Evolutionary conservation across 257 asterid genomes (phyloP).

Genomic region (Petunia axillaris): DNA sequence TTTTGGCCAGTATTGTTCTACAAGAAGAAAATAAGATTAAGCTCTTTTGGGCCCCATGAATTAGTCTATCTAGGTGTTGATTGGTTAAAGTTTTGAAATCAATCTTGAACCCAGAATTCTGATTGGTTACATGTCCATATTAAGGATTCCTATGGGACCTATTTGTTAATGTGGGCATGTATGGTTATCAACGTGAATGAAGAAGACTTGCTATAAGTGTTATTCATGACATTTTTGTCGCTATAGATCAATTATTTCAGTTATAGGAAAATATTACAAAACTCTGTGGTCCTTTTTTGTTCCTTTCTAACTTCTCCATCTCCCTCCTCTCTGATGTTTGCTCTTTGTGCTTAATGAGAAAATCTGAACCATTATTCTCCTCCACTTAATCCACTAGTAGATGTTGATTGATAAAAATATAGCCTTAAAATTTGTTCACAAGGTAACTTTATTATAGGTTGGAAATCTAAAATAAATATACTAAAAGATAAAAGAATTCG

Average conservation of each 20-base stretch:
- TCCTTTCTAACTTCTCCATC: constrained; percentile 30
- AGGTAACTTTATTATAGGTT: background rate
- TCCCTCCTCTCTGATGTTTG: background rate
- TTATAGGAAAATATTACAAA: background rate
- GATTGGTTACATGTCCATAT: constrained; percentile 49
- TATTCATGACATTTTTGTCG: constrained; percentile 31
- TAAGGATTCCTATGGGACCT: constrained; percentile 57
- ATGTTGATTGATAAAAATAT: constrained; percentile 26
- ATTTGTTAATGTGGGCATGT: constrained; percentile 28
- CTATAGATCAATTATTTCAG: constrained; percentile 45
- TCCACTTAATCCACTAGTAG: constrained; percentile 40
- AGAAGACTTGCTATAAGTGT: constrained; percentile 34
- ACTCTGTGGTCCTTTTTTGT: constrained; percentile 53
- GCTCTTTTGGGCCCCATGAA: constrained; percentile 36
- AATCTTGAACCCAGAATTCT: constrained; percentile 44
- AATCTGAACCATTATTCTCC: constrained; percentile 28
- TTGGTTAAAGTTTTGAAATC: constrained; percentile 45
- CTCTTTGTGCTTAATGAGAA: constrained; percentile 19
- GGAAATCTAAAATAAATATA: background rate
- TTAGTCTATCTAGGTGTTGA: constrained; percentile 40
- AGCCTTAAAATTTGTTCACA: constrained; percentile 20
- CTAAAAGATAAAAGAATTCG: background rate
- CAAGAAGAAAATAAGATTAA: constrained; percentile 22
- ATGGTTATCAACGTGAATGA: constrained; percentile 22
- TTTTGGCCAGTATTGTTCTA: constrained; percentile 27